phyloP scores from a whole-genome alignment of 345 rosid genomes.

The Nephelium lappaceum region DNA sequence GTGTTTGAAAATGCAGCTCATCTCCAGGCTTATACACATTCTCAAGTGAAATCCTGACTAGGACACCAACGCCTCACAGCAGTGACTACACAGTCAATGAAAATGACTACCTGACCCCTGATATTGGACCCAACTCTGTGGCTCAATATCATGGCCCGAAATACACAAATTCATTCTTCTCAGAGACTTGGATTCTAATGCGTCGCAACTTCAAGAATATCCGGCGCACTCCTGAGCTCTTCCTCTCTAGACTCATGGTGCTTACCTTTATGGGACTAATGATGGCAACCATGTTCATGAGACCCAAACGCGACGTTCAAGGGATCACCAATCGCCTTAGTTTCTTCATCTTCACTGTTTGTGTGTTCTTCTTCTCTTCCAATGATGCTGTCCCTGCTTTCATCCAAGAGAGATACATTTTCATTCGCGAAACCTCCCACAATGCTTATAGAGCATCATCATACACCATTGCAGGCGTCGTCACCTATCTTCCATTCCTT shows the following conservation, averaged over 20 bases:
- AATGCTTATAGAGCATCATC: conserved; percentile 70
- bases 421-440: conserved; percentile 66
- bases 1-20: conserved; percentile 34
- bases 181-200: conserved; percentile 62
- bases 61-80: conserved; percentile 64
- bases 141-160: conserved; percentile 38
- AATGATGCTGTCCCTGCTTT: conserved; percentile 74
- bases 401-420: conserved; percentile 71
- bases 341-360: conserved; percentile 66
- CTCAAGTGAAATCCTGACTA: conserved; percentile 49
- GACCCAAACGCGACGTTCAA: conserved; percentile 41
- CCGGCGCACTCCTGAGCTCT: conserved; percentile 66
- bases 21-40: conserved; percentile 47
- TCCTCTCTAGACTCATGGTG: conserved; percentile 68
- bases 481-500: conserved; percentile 70
- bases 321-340: conserved; percentile 66
- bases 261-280: conserved; percentile 64
- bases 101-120: conserved; percentile 57
- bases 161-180: conserved; percentile 51
- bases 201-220: conserved; percentile 73
- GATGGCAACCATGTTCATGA: conserved; percentile 79
- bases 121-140: background rate
- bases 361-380: conserved; percentile 76
- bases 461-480: conserved; percentile 59
- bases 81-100: conserved; percentile 80